Base-by-base conservation (phyloP, 768 basidiomycete genomes). In the Phylloporus rhodoxanthus region DNA sequence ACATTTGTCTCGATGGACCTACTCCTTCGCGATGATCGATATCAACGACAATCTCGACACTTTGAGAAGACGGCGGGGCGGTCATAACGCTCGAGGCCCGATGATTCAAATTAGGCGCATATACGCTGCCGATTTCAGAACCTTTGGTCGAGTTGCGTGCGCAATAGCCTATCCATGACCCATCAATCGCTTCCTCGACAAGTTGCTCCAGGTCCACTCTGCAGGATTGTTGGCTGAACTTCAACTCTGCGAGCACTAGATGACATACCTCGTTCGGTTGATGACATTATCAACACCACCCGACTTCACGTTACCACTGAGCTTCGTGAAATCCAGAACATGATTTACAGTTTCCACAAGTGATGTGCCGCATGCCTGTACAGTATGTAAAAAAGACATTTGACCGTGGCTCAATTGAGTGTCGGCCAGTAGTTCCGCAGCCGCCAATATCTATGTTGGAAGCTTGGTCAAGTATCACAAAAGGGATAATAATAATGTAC, bases 281-380 rank as follows among this genome's bases (percentile, higher is more conserved):
- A 91, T 89, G 37, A 82, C 80, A 54, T 85, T 87, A 62, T 89
- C 83, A 8, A 85, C 79, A 34, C 85, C 85, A 23, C 86, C 88
- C 2, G 81, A 76, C 63, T 88, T 89, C 40, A 82, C 75, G 58
- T 86, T 89, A 19, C 91, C 92, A 53, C 89, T 92, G 20, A 95
- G 76, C 62, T 97, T 97, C 26, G 92, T 95, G 62, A 94, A 97
- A 65, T 97, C 94, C 23, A 97, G 73, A 5, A 97, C 94, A 58
- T 97, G 94, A 61, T 96, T 96, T 43, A 97, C 92, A 0, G 93
- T 95, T 71, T 97, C 94, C 36, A 94, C 90, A 1, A 97, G 77
- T 1, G 91, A 91, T n/a, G 87, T 94, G 13, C 92, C 93, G 61
- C 93, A 96, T 6, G 91, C 92, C 65, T 93, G 88, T 1, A 96